Evolutionary conservation across 495 filamentous ascomycete genomes (phyloP), one percentile per base, ranked within the genome.

Genomic region (Aspergillus steynii): DNA sequence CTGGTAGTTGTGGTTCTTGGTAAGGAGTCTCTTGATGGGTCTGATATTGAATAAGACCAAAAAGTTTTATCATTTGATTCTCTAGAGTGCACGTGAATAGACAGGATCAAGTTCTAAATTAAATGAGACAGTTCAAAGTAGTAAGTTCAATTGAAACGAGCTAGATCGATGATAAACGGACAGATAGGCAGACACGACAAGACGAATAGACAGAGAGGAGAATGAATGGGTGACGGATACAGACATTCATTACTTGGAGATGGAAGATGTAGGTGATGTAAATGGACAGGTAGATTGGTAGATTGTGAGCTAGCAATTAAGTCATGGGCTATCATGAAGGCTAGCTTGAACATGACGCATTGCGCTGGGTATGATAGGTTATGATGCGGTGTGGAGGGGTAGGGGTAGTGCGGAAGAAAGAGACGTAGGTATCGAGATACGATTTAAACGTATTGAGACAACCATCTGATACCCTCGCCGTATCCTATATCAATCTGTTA

Each of bases 391-490:
- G 37, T 8, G 9, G 37, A 14, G 20, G 20, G 20, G 37, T 14
- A 42, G 37, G 1, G 9, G 37, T 42, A 14, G 37, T 42, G 37
- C 3, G 37, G 37, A 15, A 42, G 37, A 15, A 12, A 14, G 37
- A 42, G 12, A 10, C 1, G 34, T 60, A 48, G 10, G 42, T 26
- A 50, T 26, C 20, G 25, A 50, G 28, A 29, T 3, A 27, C n/a
- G 20, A 46, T 29, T 75, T 75, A 82, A 60, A 83, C 80, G 63
- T 83, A 83, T 69, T 83, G 80, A 47, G 81, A 81, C 62, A 83
- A 65, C 80, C 82, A 83, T 62, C 80, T 74, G 73, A 82, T 82
- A 65, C 80, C 82, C 66, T 82, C 81, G 53, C 79, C 78, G 68
- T 83, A 84, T 45, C 80, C 81, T 83, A 54, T 42, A 46, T n/a